Base-by-base conservation (phyloP, 495 filamentous ascomycete genomes). In the Lichina pygmaea region DNA sequence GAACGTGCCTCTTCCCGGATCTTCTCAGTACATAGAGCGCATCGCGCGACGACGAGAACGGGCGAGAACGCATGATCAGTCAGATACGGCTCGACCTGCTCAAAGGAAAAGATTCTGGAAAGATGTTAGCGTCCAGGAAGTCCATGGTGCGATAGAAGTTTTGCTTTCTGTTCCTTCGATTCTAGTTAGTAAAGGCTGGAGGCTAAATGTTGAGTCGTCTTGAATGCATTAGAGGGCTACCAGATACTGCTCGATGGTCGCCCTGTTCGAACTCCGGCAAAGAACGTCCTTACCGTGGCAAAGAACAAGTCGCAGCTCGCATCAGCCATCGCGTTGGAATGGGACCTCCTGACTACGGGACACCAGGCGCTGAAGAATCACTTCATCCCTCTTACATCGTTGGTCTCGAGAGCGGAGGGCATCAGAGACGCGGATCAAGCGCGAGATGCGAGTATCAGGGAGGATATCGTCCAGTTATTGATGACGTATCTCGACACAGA, bases 401-500 rank as follows among this genome's bases (percentile, higher is more conserved):
- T 94, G 7, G 64, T 73, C 12, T 75, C 80, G 16, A 75, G 91
- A 6, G 84, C 82, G 0, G 56, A 81, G 24, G 85, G 93, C 51
- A 81, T 94, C 44, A 64, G 61, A 24, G 66, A 65, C 24, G 74
- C 83, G 49, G 75, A 79, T 53, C 70, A 69, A n/a, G 41, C 57
- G 31, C 66, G 62, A 37, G 42, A 54, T 15, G 49, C 50, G 0
- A 58, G 57, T 7, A 61, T 62, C 33, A 65, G 85, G 38, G 52
- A 66, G 0, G 63, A 67, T 33, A 76, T 93, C 11, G 58, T 77
- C 15, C 61, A 55, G 9, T 78, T 72, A 43, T 59, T 84, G 34
- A 69, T 95, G 66, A 70, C 78, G 8, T 94, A 95, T 57, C 64
- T 97, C 7, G 73, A 85, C 46, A 97, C 89, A 0, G 89, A 97